Percentiles rank a stretch among this genome's conserved stretches.
Conservation (phyloP, 345 rosid species). For the Cardiospermum halicacabum region DNA sequence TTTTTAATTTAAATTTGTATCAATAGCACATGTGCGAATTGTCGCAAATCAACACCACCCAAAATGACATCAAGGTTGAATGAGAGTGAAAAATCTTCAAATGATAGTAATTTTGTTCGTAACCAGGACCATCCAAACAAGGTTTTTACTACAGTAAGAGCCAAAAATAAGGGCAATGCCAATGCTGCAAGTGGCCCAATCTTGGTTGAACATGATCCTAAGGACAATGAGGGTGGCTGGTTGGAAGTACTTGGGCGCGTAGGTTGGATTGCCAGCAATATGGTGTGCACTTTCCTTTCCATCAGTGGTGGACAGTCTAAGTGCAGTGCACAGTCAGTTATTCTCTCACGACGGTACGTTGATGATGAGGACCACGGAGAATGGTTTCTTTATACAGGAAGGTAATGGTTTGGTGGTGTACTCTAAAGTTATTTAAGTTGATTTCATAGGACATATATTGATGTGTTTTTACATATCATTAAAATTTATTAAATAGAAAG, state of each 20-base stretch:
- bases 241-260: slow-evolving; percentile 65
- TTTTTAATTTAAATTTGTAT: no score
- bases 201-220: slow-evolving; percentile 54
- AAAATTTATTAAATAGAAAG: neutral
- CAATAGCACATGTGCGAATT: no score
- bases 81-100: no score
- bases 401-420: slow-evolving; percentile 27
- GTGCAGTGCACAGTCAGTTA: slow-evolving; percentile 63
- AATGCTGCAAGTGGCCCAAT: slow-evolving; percentile 77
- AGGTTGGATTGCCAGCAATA: slow-evolving; percentile 59
- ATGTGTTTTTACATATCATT: no score
- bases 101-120: no score
- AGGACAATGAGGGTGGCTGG: slow-evolving; percentile 52
- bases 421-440: neutral
- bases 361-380: slow-evolving; percentile 87
- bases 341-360: slow-evolving; percentile 59
- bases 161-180: slow-evolving; percentile 46
- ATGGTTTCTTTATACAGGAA: slow-evolving; percentile 78
- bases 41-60: no score
- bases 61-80: slow-evolving; percentile 46
- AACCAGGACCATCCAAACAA: no score
- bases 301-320: slow-evolving; percentile 57
- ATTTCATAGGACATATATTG: no score
- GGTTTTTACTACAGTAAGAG: slow-evolving; percentile 57
- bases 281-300: no score